phyloP scores from a whole-genome alignment of 352 stramenopile genomes.

The Albugo laibachii region DNA sequence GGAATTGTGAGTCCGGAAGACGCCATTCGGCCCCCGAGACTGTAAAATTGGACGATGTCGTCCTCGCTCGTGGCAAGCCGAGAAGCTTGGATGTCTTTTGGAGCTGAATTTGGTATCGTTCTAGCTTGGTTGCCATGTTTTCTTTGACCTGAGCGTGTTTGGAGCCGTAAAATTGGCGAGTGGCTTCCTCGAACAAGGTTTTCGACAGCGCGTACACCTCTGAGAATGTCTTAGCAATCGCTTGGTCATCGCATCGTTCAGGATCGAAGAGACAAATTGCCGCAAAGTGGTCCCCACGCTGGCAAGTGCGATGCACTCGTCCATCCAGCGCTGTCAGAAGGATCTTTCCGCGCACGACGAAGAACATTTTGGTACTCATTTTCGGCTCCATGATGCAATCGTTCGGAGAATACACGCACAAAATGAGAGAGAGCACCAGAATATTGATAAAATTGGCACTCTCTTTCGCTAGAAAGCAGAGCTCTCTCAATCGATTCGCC shows the following conservation, averaged over 20 bases:
- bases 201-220: slow-evolving; percentile 60
- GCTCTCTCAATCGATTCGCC: slow-evolving; percentile 33
- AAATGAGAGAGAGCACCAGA: slow-evolving; percentile 21
- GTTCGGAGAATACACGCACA: slow-evolving; percentile 29
- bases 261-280: slow-evolving; percentile 32
- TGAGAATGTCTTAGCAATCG: slow-evolving; percentile 58
- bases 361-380: slow-evolving; percentile 58
- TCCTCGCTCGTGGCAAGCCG: slow-evolving; percentile 12
- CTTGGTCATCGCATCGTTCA: slow-evolving; percentile 46
- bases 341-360: slow-evolving; percentile 37
- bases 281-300: slow-evolving; percentile 44
- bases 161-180: slow-evolving; percentile 29
- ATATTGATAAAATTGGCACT: slow-evolving; percentile 51
- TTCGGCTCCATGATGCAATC: slow-evolving; percentile 53
- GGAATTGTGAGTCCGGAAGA: slow-evolving; percentile 27
- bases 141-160: slow-evolving; percentile 9
- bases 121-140: slow-evolving; percentile 22
- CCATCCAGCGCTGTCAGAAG: slow-evolving; percentile 22
- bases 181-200: slow-evolving; percentile 27
- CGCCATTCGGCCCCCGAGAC: slow-evolving; percentile 11
- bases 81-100: slow-evolving; percentile 62
- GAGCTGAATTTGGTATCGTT: slow-evolving; percentile 37
- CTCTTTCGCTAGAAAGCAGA: slow-evolving; percentile 49
- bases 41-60: background rate
- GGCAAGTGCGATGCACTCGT: slow-evolving; percentile 19